Conservation (phyloP, 306 rosid genomes). For the Prinsepia uniflora region DNA sequence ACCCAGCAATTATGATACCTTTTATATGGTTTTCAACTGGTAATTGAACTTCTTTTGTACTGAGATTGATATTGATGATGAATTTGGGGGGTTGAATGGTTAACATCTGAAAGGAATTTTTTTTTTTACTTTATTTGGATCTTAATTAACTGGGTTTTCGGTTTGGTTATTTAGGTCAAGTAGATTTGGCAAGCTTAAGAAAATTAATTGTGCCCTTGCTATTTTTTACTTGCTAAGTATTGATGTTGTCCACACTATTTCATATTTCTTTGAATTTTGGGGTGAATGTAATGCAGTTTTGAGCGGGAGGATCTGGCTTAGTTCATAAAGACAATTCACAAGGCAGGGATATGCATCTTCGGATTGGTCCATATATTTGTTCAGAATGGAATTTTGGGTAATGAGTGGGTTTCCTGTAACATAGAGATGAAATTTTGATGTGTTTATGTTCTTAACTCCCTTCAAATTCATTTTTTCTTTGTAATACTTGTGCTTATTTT, state of each 20-base stretch:
- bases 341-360: slow-evolving; percentile 71
- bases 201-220: too few species aligned
- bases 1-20: slow-evolving; percentile 54
- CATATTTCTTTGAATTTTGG: background rate
- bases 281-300: slow-evolving; percentile 49
- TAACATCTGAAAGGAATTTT: background rate
- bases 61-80: background rate
- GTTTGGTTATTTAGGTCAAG: slow-evolving; percentile 54
- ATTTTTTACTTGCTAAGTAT: background rate
- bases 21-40: slow-evolving; percentile 64
- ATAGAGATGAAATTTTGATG: background rate
- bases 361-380: slow-evolving; percentile 84
- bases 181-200: too few species aligned
- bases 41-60: slow-evolving; percentile 12
- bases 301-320: slow-evolving; percentile 59
- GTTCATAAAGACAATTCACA: slow-evolving; percentile 57
- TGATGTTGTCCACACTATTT: background rate
- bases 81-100: background rate
- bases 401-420: background rate
- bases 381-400: slow-evolving; percentile 94
- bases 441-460: background rate
- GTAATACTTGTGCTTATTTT: background rate
- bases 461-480: background rate
- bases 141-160: background rate
- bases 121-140: background rate